phyloP scores from a whole-genome alignment of 768 basidiomycete genomes.

The Gloeophyllum trabeum region DNA sequence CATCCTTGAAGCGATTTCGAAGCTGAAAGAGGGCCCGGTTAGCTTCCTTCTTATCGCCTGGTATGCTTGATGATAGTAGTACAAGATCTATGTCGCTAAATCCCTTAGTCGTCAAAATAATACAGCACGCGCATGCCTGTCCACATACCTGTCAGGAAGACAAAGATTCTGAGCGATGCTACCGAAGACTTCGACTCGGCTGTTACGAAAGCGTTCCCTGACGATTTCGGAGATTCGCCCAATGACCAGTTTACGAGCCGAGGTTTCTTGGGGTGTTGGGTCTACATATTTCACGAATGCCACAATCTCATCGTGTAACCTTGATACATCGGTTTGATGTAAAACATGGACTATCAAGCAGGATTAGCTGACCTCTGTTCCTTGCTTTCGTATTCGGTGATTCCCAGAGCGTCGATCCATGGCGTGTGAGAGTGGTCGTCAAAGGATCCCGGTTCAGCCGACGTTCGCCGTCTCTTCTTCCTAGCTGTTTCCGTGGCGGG shows the following conservation, averaged over 20 bases:
- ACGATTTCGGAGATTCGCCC: constrained; percentile 33
- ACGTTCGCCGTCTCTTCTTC: neutral
- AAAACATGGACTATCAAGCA: neutral
- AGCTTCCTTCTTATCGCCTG: constrained; percentile 18
- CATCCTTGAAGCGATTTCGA: constrained; percentile 29
- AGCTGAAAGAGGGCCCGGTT: constrained; percentile 37
- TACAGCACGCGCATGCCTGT: too few relatives aligned
- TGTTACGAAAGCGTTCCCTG: constrained; percentile 29
- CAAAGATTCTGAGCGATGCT: constrained; percentile 49
- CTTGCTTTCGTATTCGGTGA: constrained; percentile 13
- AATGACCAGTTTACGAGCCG: constrained; percentile 32
- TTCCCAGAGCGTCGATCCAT: constrained; percentile 14
- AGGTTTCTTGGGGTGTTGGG: constrained; percentile 40
- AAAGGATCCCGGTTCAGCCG: neutral
- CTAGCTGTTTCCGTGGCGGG: neutral
- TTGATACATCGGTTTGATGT: constrained; percentile 10
- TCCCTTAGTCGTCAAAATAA: neutral
- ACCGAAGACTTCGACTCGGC: constrained; percentile 45
- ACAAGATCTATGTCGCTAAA: constrained; percentile 56
- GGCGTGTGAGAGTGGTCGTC: constrained; percentile 6
- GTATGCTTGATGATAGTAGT: constrained; percentile 22
- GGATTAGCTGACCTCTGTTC: constrained; percentile 25
- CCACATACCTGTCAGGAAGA: constrained; percentile 51
- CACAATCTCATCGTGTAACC: constrained; percentile 55
- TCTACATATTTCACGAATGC: constrained; percentile 44